Evolutionary conservation across 495 filamentous ascomycete genomes (phyloP).

Genomic region (Xylaria palmicola): DNA sequence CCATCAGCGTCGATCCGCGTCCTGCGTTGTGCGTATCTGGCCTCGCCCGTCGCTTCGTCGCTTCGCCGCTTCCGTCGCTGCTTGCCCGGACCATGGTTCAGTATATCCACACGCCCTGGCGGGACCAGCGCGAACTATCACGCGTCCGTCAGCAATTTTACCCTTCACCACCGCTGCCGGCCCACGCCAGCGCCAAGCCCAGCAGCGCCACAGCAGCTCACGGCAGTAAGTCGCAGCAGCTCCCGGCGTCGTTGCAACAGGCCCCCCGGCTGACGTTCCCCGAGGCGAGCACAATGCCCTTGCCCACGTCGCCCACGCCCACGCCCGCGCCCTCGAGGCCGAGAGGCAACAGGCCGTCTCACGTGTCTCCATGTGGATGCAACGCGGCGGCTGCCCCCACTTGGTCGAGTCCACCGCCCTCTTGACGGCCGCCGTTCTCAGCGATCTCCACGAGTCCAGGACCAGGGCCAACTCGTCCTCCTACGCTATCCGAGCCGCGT

Average conservation of each 20-base stretch:
- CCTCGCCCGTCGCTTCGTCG: too few species aligned
- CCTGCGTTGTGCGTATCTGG: too few species aligned
- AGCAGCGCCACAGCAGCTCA: background rate
- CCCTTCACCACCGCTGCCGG: conserved; percentile 28
- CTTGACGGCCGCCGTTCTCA: conserved; percentile 69
- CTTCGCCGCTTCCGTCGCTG: too few species aligned
- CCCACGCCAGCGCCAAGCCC: conserved; percentile 3
- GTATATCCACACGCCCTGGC: conserved; percentile 80
- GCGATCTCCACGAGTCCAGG: conserved; percentile 54
- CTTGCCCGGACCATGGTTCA: conserved; percentile 71
- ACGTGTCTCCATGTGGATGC: conserved; percentile 55
- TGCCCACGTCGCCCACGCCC: background rate
- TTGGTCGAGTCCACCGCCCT: conserved; percentile 79
- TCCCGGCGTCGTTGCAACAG: background rate
- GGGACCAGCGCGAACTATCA: conserved; percentile 62
- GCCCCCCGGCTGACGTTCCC: conserved; percentile 6
- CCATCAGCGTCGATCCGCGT: conserved; percentile 1
- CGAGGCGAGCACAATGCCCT: conserved; percentile 8
- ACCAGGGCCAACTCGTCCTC: conserved; percentile 33
- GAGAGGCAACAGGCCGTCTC: conserved; percentile 39
- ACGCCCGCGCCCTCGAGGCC: conserved; percentile 4
- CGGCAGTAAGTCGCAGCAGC: background rate
- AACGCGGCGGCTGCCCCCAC: conserved; percentile 75
- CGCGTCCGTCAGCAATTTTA: conserved; percentile 68
- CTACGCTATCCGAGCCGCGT: conserved; percentile 46